Base-by-base conservation (phyloP, 2,329 filamentous ascomycete genomes). In the Escovopsis sp. region DNA sequence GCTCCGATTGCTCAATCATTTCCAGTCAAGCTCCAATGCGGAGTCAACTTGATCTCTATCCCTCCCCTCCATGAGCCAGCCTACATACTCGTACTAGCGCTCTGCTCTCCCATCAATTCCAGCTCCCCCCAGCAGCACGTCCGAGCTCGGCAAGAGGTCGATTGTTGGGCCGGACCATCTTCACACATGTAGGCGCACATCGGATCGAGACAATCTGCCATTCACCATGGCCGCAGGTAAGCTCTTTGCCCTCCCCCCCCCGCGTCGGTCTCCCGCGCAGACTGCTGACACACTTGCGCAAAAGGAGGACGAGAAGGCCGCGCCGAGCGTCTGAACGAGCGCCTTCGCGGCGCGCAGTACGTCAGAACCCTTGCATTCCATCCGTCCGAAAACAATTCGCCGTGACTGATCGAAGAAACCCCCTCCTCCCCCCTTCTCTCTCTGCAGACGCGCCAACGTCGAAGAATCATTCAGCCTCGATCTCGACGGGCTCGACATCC, bases 311-410 rank as follows among this genome's bases (percentile, higher is more conserved):
- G 57, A 41, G 57, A 61, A 73, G 70, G 66, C 53, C 73, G 76
- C 50, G 71, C 74, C 50, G 74, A 77, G 55, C 73, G 74, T 53
- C 68, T 79, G 62, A 73, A 75, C 47, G 69, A 77, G 61, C 75
- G 76, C 54, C 71, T 81, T 55, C 74, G 76, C 47, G 76, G 76
- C 46, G 75, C 76, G 35, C 72, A 74, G 75, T 78, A 65, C 49
- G 71, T 57, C 11, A 27, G 2, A 14, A n/a, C 11, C 4, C 4
- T 15, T 7, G 5, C 25, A 2, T 5, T 10, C n/a, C n/a, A n/a
- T n/a, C n/a, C n/a, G n/a, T n/a, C n/a, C n/a, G n/a, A n/a, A n/a
- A n/a, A n/a, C n/a, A n/a, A n/a, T 2, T 31, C 4, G 15, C 13
- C 1, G n/a, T 37, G 14, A 25, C 12, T 33, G 35, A 24, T 39